These are phyloP conservation scores for Cairneyella variabilis DNA, from an alignment of 495 filamentous ascomycete genomes.

Conservation along the genomic window DNA sequence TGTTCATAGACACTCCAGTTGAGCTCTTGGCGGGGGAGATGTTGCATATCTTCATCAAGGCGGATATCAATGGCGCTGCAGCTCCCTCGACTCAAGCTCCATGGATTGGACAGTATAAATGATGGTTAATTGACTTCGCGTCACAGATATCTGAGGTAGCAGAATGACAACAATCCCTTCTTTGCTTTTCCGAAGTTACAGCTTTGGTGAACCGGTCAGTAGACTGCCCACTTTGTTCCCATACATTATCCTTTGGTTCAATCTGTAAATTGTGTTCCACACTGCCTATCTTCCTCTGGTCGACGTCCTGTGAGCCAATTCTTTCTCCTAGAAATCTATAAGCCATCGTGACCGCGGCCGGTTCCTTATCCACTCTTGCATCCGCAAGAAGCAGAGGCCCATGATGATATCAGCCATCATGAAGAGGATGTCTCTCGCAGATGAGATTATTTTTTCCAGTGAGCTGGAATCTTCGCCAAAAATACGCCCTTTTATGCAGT, in stretches of 20 bases:
- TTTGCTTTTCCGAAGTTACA: too few relatives aligned
- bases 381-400: slow-evolving; percentile 2
- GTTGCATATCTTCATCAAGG: slow-evolving; percentile 18
- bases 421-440: slow-evolving; percentile 7
- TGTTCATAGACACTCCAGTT: slow-evolving; percentile 9
- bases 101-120: slow-evolving; percentile 17
- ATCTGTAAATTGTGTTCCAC: neutral
- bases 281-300: too few relatives aligned
- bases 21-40: slow-evolving; percentile 9
- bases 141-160: too few relatives aligned
- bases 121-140: too few relatives aligned
- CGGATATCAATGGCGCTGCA: slow-evolving; percentile 19
- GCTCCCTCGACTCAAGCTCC: slow-evolving; percentile 11
- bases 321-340: neutral
- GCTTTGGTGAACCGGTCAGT: too few relatives aligned
- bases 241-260: neutral
- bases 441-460: slow-evolving; percentile 13
- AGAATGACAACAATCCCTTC: too few relatives aligned
- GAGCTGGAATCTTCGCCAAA: too few relatives aligned
- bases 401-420: slow-evolving; percentile 6
- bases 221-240: neutral
- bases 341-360: neutral
- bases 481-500: neutral
- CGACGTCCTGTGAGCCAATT: neutral
- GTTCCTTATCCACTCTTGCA: neutral